These are phyloP conservation scores for Biscogniauxia mediterranea DNA, from an alignment of 2,329 filamentous ascomycete genomes.

Conservation along the genomic window DNA sequence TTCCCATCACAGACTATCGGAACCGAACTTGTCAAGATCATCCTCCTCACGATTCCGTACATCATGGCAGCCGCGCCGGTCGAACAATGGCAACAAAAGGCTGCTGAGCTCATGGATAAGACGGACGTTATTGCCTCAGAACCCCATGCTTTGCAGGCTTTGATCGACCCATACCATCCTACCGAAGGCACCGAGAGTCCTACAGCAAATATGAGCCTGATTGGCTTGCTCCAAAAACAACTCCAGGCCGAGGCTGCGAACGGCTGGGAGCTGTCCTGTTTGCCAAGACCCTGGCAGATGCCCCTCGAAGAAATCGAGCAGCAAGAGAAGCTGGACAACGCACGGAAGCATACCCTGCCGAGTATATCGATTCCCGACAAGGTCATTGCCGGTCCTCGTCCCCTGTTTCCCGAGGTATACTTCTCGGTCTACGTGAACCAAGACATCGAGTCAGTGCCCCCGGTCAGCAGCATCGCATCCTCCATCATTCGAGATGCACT, in stretches of 20 bases:
- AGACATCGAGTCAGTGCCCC: constrained; percentile 85
- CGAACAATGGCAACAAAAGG: constrained; percentile 68
- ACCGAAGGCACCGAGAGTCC: constrained; percentile 62
- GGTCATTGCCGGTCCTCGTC: constrained; percentile 69
- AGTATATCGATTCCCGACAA: constrained; percentile 71
- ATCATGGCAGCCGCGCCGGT: constrained; percentile 69
- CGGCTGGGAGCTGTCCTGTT: constrained; percentile 70
- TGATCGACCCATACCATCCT: constrained; percentile 81
- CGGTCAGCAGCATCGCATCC: constrained; percentile 71
- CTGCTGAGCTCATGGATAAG: constrained; percentile 80
- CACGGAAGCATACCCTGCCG: constrained; percentile 76
- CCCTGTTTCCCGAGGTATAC: constrained; percentile 89
- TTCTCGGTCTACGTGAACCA: constrained; percentile 89
- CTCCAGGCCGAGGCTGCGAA: constrained; percentile 72
- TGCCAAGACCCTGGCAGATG: constrained; percentile 68
- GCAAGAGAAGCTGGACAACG: constrained; percentile 57
- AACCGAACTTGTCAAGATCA: constrained; percentile 93
- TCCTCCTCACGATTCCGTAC: constrained; percentile 91
- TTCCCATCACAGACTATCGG: constrained; percentile 53
- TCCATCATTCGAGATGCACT: constrained; percentile 83
- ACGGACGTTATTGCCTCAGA: constrained; percentile 93
- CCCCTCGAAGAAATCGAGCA: constrained; percentile 59
- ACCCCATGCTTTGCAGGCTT: constrained; percentile 76
- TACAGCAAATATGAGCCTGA: constrained; percentile 64
- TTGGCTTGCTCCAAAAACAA: constrained; percentile 82